Evolutionary conservation across 164 flowering plant genomes (phyloP).

Genomic region (Kalanchoe fedtschenkoi): DNA sequence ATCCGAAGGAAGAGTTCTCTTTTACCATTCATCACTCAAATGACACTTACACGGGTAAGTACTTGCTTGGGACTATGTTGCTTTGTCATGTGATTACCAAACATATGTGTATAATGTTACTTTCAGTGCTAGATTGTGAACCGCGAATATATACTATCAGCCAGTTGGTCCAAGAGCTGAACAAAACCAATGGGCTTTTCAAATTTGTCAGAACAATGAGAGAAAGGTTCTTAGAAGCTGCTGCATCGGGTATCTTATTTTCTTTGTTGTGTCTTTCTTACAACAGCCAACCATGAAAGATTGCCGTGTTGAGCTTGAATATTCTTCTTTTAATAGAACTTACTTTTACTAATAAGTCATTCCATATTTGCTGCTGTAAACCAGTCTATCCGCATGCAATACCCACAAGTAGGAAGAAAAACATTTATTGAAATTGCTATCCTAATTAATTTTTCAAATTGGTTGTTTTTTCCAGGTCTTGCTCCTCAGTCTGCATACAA

Average conservation of each 20-base stretch:
- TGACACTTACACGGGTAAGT: slow-evolving; percentile 70
- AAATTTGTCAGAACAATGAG: slow-evolving; percentile 83
- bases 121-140: slow-evolving; percentile 59
- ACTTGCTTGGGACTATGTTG: neutral
- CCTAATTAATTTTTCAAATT: neutral
- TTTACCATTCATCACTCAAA: slow-evolving; percentile 61
- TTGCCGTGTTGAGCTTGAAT: neutral
- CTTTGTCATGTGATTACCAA: neutral
- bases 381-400: neutral
- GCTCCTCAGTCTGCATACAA: slow-evolving; percentile 17
- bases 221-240: slow-evolving; percentile 56
- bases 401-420: neutral
- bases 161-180: slow-evolving; percentile 59
- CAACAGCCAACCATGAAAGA: neutral
- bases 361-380: neutral
- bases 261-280: neutral
- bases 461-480: slow-evolving; percentile 23
- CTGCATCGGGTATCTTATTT: slow-evolving; percentile 37
- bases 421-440: neutral
- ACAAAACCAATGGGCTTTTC: slow-evolving; percentile 71
- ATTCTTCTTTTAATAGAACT: neutral
- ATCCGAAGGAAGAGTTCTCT: slow-evolving; percentile 52
- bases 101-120: slow-evolving; percentile 3
- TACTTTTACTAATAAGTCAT: neutral
- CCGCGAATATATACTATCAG: slow-evolving; percentile 43